Percentiles rank a stretch among this genome's conserved stretches.
Evolutionary conservation across 768 basidiomycete genomes (phyloP).

Genomic region (Trametopsis cervina): DNA sequence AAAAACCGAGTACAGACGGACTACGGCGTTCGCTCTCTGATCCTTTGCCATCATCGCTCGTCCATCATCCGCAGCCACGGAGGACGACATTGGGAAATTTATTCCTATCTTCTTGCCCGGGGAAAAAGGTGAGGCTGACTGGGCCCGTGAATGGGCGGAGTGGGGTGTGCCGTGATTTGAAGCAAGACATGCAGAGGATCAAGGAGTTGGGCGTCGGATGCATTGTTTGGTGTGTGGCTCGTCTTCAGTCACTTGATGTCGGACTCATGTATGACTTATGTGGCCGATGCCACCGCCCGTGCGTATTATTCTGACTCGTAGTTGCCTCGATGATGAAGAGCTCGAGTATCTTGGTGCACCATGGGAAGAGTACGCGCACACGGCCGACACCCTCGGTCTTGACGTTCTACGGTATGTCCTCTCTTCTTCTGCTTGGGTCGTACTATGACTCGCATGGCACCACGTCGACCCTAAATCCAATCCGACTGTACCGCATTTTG

Average conservation of each 20-base stretch:
- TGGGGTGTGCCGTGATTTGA: conserved; percentile 77
- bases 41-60: neutral
- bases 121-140: conserved; percentile 82
- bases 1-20: neutral
- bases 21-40: neutral
- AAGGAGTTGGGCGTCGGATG: conserved; percentile 68
- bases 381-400: conserved; percentile 58
- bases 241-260: neutral
- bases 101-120: conserved; percentile 85
- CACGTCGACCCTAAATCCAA: neutral
- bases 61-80: neutral
- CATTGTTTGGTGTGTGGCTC: conserved; percentile 63
- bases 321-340: conserved; percentile 83
- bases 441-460: neutral
- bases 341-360: conserved; percentile 80
- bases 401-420: conserved; percentile 69
- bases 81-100: conserved; percentile 67
- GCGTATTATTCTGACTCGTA: conserved; percentile 21
- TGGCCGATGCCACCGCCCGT: neutral
- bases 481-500: neutral
- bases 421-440: neutral
- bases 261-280: neutral
- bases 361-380: conserved; percentile 67
- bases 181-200: conserved; percentile 71
- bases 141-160: conserved; percentile 75